Evolutionary conservation across 78 protist genomes (phyloP).

Genomic region (Dictyostelium firmibasis): DNA sequence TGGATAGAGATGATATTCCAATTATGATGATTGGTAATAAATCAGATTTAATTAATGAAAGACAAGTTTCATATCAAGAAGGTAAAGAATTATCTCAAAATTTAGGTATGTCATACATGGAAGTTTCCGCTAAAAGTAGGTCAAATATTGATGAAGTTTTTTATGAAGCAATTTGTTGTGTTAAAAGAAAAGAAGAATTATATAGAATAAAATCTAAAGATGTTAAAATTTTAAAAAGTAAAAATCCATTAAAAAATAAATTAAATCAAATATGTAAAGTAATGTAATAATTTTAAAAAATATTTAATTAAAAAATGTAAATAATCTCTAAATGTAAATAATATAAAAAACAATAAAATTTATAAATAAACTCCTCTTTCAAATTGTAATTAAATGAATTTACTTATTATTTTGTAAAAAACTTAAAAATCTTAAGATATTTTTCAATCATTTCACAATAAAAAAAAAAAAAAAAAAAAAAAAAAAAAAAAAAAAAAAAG

Average conservation of each 20-base stretch:
- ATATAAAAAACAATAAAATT: background rate
- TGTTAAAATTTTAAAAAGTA: background rate
- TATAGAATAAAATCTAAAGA: background rate
- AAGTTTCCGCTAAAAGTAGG: conserved; percentile 85
- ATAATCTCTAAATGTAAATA: background rate
- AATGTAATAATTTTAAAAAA: background rate
- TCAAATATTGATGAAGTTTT: conserved; percentile 89
- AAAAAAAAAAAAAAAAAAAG: background rate
- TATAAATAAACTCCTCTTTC: too few relatives aligned
- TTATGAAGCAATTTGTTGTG: conserved; percentile 17
- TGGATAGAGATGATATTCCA: conserved; percentile 93
- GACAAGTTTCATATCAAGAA: conserved; percentile 82
- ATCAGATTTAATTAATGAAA: conserved; percentile 89
- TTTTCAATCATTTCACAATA: background rate
- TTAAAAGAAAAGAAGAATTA: conserved; percentile 32
- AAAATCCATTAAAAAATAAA: background rate
- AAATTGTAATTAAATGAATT: background rate
- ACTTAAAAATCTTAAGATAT: background rate
- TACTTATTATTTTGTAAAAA: too few relatives aligned
- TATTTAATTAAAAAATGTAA: background rate
- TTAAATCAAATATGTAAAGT: background rate
- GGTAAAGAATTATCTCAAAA: conserved; percentile 79
- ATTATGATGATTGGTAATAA: conserved; percentile 99
- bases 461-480: too few relatives aligned
- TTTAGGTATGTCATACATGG: conserved; percentile 81